These are phyloP conservation scores for Aegilops umbellulata DNA, from an alignment of 176 grass and related monocot genomes.

Conservation along the genomic window DNA sequence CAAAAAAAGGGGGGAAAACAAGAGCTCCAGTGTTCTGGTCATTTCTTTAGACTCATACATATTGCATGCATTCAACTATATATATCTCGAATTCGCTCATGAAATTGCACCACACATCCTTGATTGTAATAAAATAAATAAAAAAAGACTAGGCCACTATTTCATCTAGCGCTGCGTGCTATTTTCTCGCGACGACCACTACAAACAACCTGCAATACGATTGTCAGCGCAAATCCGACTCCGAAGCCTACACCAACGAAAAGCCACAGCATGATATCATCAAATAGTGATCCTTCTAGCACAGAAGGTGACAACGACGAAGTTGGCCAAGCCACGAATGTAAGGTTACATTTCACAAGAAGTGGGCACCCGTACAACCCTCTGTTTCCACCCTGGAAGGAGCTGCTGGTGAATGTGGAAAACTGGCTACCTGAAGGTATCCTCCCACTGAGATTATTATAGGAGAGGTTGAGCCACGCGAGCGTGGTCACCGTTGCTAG, in stretches of 20 bases:
- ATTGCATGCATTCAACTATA: no score
- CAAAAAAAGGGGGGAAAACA: no score
- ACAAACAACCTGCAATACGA: neutral
- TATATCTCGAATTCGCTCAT: no score
- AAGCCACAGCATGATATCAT: neutral
- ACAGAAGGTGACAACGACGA: neutral
- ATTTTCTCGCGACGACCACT: neutral
- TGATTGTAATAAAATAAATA: neutral
- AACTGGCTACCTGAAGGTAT: slow-evolving; percentile 18
- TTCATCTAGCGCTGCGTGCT: neutral
- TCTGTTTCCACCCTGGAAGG: neutral
- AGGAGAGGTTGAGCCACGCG: slow-evolving; percentile 15
- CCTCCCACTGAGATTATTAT: slow-evolving; percentile 29
- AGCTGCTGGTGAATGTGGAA: neutral
- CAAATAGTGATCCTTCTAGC: neutral
- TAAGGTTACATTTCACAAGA: neutral
- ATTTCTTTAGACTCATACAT: no score
- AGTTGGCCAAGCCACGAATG: neutral
- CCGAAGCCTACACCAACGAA: neutral
- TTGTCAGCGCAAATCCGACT: neutral
- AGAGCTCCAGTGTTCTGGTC: no score
- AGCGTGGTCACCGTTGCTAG: slow-evolving; percentile 25
- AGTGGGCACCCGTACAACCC: slow-evolving; percentile 12
- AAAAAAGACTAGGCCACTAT: neutral
- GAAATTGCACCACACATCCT: no score